Evolutionary conservation across 2,329 filamentous ascomycete genomes (phyloP).

Genomic region (Pseudofabraea citricarpa): DNA sequence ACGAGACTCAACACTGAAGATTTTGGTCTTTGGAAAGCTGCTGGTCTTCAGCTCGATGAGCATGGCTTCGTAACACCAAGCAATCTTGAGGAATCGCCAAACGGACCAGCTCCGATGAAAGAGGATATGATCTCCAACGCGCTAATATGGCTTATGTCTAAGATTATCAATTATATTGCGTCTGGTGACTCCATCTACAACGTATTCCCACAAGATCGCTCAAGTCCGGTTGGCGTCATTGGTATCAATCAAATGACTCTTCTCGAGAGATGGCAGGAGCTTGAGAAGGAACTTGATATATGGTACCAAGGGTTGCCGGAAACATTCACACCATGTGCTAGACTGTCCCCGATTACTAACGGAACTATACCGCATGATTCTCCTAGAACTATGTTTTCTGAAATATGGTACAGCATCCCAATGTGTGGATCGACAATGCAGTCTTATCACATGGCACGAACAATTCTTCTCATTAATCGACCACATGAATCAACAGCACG

Average conservation of each 20-base stretch:
- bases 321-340: slow-evolving; percentile 53
- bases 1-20: slow-evolving; percentile 59
- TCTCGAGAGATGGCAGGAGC: slow-evolving; percentile 46
- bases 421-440: slow-evolving; percentile 65
- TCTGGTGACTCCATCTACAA: slow-evolving; percentile 45
- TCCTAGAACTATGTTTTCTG: slow-evolving; percentile 37
- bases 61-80: slow-evolving; percentile 45
- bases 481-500: slow-evolving; percentile 49
- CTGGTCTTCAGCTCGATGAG: slow-evolving; percentile 53
- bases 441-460: slow-evolving; percentile 59
- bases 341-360: slow-evolving; percentile 33
- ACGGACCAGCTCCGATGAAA: slow-evolving; percentile 44
- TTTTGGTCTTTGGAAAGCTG: slow-evolving; percentile 57
- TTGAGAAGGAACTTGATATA: slow-evolving; percentile 50
- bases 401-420: slow-evolving; percentile 58
- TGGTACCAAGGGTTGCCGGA: slow-evolving; percentile 56
- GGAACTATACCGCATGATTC: slow-evolving; percentile 16
- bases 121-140: slow-evolving; percentile 62
- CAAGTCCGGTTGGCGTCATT: slow-evolving; percentile 32
- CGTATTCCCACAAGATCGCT: slow-evolving; percentile 25
- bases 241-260: slow-evolving; percentile 44
- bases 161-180: slow-evolving; percentile 61
- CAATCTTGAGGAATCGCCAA: slow-evolving; percentile 35
- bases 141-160: slow-evolving; percentile 60
- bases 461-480: slow-evolving; percentile 56